Percentiles rank a stretch among this genome's conserved stretches.
Evolutionary conservation across 495 filamentous ascomycete species (phyloP).

Genomic region (Penicillium turbatum): DNA sequence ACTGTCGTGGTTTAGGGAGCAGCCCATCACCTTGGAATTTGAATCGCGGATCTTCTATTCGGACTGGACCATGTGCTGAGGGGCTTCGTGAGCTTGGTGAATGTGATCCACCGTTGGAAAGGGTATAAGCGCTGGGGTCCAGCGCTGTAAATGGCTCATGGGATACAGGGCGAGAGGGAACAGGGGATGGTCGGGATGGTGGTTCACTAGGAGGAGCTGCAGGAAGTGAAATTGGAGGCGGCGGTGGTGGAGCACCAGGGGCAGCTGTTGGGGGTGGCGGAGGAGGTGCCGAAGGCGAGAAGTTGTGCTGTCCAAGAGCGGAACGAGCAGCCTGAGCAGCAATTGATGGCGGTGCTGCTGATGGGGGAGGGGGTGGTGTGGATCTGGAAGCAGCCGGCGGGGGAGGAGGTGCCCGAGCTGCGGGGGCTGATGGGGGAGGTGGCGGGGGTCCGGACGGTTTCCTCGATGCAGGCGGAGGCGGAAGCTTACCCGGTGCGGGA

Average conservation of each 20-base stretch:
- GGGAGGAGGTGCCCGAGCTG: constrained; percentile 44
- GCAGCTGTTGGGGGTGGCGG: constrained; percentile 51
- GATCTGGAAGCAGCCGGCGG: constrained; percentile 42
- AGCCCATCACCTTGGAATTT: constrained; percentile 78
- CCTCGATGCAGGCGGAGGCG: constrained; percentile 49
- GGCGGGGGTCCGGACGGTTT: constrained; percentile 57
- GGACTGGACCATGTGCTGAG: constrained; percentile 42
- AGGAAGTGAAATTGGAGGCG: constrained; percentile 46
- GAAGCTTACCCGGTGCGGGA: constrained; percentile 49
- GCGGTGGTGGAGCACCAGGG: constrained; percentile 38
- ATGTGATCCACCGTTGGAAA: constrained; percentile 53
- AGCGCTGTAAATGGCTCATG: constrained; percentile 54
- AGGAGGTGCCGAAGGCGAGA: constrained; percentile 35
- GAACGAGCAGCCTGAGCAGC: constrained; percentile 43
- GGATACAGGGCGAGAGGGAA: constrained; percentile 40
- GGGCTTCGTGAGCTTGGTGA: constrained; percentile 26
- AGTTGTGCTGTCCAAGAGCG: constrained; percentile 20
- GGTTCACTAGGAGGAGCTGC: constrained; percentile 42
- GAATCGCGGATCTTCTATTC: constrained; percentile 78
- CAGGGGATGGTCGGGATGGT: constrained; percentile 50
- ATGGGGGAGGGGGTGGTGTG: constrained; percentile 35
- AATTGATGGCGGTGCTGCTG: constrained; percentile 36
- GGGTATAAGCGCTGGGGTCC: constrained; percentile 73
- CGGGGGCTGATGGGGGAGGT: constrained; percentile 39
- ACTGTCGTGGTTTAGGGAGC: constrained; percentile 80